phyloP scores from a whole-genome alignment of 768 basidiomycete species.

The Phlegmacium glaucopus region DNA sequence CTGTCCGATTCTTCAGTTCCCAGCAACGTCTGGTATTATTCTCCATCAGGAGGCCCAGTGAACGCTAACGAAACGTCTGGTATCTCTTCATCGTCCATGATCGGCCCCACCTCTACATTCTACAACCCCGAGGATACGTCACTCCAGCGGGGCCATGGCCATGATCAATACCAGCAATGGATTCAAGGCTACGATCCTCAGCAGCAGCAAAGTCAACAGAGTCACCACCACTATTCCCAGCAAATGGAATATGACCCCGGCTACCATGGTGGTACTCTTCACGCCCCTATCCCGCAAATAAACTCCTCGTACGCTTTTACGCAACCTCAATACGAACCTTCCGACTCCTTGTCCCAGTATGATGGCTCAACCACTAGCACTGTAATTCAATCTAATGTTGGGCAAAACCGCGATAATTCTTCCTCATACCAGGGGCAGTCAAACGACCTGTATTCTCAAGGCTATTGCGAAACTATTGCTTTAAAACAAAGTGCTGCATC shows the following conservation, averaged over 20 bases:
- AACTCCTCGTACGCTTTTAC: constrained; percentile 26
- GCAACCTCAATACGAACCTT: constrained; percentile 23
- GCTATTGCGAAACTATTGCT: constrained; percentile 9
- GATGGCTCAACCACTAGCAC: constrained; percentile 19
- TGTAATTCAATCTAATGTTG: constrained; percentile 17
- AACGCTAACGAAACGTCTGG: constrained; percentile 11
- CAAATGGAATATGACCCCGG: constrained; percentile 14
- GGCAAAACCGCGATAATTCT: constrained; percentile 1
- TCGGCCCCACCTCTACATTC: constrained; percentile 50
- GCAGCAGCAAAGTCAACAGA: constrained; percentile 21
- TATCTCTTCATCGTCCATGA: constrained; percentile 40
- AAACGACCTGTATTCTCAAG: constrained; percentile 18
- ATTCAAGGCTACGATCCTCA: constrained; percentile 26
- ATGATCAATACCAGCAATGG: constrained; percentile 41
- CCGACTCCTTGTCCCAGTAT: constrained; percentile 18
- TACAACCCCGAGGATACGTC: constrained; percentile 45
- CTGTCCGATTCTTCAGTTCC: constrained; percentile 6
- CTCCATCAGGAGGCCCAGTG: constrained; percentile 4
- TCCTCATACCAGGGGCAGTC: constrained; percentile 8
- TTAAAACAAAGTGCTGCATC: not conserved
- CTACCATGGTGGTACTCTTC: constrained; percentile 16
- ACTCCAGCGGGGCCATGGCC: constrained; percentile 22
- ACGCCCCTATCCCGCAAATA: constrained; percentile 9
- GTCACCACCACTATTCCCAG: constrained; percentile 6
- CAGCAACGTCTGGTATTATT: constrained; percentile 19